Evolutionary conservation across 1,139 yeast species (phyloP), one percentile per base, ranked within the genome.

Genomic region (Candida pseudocylindracea): DNA sequence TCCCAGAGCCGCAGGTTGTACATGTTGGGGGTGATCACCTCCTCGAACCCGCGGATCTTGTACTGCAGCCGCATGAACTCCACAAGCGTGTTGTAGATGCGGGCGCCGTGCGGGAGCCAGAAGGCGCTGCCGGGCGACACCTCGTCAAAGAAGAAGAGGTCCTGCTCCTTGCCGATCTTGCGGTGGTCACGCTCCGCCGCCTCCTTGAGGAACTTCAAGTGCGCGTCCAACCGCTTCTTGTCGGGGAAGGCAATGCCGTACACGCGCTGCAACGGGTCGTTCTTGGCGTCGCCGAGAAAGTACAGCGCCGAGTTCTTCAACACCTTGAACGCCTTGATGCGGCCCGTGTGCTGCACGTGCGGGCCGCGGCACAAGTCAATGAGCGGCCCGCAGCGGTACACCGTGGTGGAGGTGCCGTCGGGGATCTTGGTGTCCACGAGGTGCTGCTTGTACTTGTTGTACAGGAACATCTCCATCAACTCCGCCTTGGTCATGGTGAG

Each of bases 171-270:
- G 54, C 98, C 99, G 42, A 91, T 75, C 57, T 74, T 85, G 58
- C 98, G 73, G 57, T 91, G 99, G 55, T 91, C 98, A 62, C 98
- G 80, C 54, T 74, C 72, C 37, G 93, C 80, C 33, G 99, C 99
- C 57, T 91, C 98, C 48, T 81, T 92, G 50, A 91, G 66, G 59
- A 88, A 91, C 53, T 83, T 80, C 58, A 88, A 57, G 52, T 91
- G 94, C 45, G 80, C 96, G 45, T 81, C 91, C 93, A 91, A 79
- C 46, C 72, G 68, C 57, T 85, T 83, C 65, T 91, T 88, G 54
- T 88, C 98, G 39, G 99, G 99, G 83, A 91, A 91, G 13, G 96
- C 80, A 41, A 88, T 75, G 68, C 99, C 99, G 51, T 91, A 91
- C 36, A 91, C 71, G 63, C 99, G 80, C 60, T 91, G 99, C 53